phyloP scores from a whole-genome alignment of 257 asterid species.

The Linderniella brevidens region DNA sequence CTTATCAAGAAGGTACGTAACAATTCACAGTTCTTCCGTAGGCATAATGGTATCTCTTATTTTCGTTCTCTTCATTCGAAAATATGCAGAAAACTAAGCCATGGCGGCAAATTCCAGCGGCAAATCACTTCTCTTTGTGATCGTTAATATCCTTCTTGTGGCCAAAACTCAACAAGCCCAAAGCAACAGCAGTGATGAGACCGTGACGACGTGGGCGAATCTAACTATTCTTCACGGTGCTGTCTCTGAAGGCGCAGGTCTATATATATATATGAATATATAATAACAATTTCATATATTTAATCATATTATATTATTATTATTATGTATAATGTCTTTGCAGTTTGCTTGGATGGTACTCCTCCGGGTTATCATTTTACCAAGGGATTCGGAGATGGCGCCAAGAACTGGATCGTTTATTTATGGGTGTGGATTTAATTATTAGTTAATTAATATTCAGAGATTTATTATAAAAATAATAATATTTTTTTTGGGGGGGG shows the following conservation, averaged over 20 bases:
- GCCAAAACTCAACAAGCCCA: too few relatives aligned
- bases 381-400: conserved; percentile 40
- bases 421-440: conserved; percentile 28
- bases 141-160: too few relatives aligned
- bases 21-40: too few relatives aligned
- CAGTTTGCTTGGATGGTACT: conserved; percentile 74
- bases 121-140: too few relatives aligned
- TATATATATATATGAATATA: background rate
- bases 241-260: conserved; percentile 62
- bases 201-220: conserved; percentile 12
- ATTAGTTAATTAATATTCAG: background rate
- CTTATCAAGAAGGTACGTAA: too few relatives aligned
- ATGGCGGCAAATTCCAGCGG: too few relatives aligned
- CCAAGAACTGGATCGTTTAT: conserved; percentile 49
- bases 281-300: background rate
- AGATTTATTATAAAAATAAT: background rate
- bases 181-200: too few relatives aligned
- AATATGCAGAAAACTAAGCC: too few relatives aligned
- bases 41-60: too few relatives aligned
- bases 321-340: background rate
- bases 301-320: background rate
- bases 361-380: conserved; percentile 64
- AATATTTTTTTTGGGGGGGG: background rate
- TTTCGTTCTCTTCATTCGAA: too few relatives aligned
- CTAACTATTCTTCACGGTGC: conserved; percentile 41